These are phyloP conservation scores for Lentinula boryana DNA, from an alignment of 768 basidiomycete genomes.

Conservation along the genomic window DNA sequence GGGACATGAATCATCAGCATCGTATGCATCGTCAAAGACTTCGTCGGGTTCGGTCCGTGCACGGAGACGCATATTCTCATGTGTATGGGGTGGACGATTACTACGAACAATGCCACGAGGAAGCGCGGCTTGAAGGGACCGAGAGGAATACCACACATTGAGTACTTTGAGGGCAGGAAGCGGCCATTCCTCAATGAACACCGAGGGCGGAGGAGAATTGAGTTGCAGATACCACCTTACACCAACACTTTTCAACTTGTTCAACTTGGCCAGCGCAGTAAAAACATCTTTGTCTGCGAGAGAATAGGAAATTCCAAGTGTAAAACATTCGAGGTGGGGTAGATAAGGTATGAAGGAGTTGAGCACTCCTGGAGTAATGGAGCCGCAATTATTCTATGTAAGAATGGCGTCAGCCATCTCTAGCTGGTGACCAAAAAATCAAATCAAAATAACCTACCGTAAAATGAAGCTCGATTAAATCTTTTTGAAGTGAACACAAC, in stretches of 20 bases:
- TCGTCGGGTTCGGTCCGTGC: neutral
- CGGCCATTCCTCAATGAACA: neutral
- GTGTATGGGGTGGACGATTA: neutral
- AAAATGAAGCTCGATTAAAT: conserved; percentile 34
- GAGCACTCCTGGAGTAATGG: conserved; percentile 56
- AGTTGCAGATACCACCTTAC: conserved; percentile 2
- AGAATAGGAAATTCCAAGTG: conserved; percentile 55
- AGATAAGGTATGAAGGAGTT: conserved; percentile 36
- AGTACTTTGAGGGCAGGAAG: neutral
- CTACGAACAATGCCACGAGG: neutral
- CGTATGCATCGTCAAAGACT: neutral
- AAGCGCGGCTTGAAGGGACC: neutral
- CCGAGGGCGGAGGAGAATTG: neutral
- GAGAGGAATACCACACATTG: neutral
- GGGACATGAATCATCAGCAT: neutral
- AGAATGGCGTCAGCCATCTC: neutral
- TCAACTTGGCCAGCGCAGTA: conserved; percentile 34
- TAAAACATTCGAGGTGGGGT: conserved; percentile 27
- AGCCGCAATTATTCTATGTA: conserved; percentile 60
- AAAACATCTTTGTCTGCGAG: conserved; percentile 49
- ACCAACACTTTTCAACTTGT: conserved; percentile 21
- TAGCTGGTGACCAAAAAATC: neutral
- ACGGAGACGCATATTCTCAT: neutral
- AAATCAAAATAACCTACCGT: conserved; percentile 22
- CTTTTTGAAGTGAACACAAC: conserved; percentile 28